Evolutionary conservation across 108 stramenopile genomes (phyloP), one percentile per base, ranked within the genome.

Genomic region (Skeletonema marinoi): DNA sequence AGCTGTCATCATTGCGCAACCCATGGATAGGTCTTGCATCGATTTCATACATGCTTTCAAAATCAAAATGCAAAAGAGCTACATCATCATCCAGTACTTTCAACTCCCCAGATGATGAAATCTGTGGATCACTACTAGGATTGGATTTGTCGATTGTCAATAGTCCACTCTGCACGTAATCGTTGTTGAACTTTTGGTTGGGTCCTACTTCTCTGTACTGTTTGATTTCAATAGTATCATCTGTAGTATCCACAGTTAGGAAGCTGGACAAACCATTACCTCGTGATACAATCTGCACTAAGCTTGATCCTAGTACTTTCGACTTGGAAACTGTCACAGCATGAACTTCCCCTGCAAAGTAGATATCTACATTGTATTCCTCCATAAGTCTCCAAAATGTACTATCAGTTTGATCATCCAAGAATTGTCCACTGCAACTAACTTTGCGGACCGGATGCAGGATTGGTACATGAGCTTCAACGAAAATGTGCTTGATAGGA

Each of bases 291-390:
- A 65, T 44, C 38, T 65, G 65, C 9, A 65, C 0, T 3, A 65
- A 65, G 17, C 39, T 65, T 41, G 65, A 65, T 41, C 65, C 65
- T 41, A 7, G 10, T 39, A 13, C 38, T 16, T 44, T 30, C 10
- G 65, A 44, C 14, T 41, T 65, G 10, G 65, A 41, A 9, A 42
- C 65, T 44, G 65, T 65, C 4, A 44, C 42, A 42, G 39, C 42
- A 16, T 65, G 65, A 41, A 65, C 65, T 41, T 65, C 65, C 12
- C 65, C 65, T 10, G 65, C 65, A 65, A 65, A 65, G 65, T 65
- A 65, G 10, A 65, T 4, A 41, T 65, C 65, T 4, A 65, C 65
- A 32, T 42, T 16, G 14, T 65, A 65, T 19, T 42, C 3, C 10
- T 65, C 42, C 65, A 65, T 65, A 14, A 65, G 19, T 41, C 13